phyloP scores from a whole-genome alignment of 257 asterid genomes.

The Solanum phureja region DNA sequence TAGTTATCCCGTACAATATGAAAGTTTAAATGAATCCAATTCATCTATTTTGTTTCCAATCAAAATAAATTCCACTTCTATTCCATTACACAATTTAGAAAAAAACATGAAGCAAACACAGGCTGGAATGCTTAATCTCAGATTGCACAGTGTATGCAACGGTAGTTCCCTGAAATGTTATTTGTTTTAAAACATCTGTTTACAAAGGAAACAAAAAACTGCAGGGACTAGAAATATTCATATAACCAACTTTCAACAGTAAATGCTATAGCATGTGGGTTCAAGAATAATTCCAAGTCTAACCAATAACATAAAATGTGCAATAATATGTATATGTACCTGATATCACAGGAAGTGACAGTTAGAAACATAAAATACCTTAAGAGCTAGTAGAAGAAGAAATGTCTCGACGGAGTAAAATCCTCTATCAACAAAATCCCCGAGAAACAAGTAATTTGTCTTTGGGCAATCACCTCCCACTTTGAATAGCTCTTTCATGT shows the following conservation, averaged over 20 bases:
- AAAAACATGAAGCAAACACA: background rate
- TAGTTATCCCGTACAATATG: background rate
- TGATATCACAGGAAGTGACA: background rate
- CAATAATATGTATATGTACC: background rate
- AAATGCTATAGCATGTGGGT: background rate
- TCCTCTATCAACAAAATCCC: slow-evolving; percentile 97
- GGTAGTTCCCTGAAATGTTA: background rate
- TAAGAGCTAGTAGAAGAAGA: slow-evolving; percentile 86
- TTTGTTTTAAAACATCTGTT: background rate
- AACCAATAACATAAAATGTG: background rate
- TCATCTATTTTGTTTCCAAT: background rate
- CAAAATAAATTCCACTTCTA: background rate
- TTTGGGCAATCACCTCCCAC: slow-evolving; percentile 96
- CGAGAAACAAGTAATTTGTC: slow-evolving; percentile 93
- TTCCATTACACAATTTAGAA: background rate
- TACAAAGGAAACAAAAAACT: background rate
- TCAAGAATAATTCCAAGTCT: background rate
- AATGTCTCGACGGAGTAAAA: slow-evolving; percentile 95
- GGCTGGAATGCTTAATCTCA: background rate
- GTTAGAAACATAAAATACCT: slow-evolving; percentile 30
- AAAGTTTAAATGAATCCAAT: background rate
- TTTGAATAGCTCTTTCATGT: slow-evolving; percentile 94
- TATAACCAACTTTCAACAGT: background rate
- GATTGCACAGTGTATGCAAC: background rate
- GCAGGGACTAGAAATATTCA: background rate